A percentile compares a stretch with the other conserved stretches of the same genome.
Evolutionary conservation across 2,329 filamentous ascomycete species (phyloP).

Genomic region (Colletotrichum limetticola): DNA sequence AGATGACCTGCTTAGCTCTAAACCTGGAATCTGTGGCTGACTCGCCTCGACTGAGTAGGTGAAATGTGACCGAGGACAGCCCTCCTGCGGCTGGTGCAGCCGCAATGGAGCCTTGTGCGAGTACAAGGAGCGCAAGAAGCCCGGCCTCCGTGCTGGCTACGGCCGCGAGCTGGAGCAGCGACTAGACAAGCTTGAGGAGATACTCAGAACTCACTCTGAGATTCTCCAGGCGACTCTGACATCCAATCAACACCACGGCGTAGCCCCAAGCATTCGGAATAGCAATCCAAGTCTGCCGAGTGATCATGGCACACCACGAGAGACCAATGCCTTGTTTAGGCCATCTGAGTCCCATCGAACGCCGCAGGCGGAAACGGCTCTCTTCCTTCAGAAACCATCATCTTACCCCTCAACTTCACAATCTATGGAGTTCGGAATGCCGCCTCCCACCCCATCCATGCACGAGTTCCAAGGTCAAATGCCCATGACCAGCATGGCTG

Average conservation of each 20-base stretch:
- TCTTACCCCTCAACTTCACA: conserved; percentile 59
- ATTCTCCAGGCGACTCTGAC: conserved; percentile 69
- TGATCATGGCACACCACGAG: conserved; percentile 67
- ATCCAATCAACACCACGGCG: conserved; percentile 46
- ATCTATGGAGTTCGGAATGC: conserved; percentile 61
- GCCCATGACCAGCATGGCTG: conserved; percentile 52
- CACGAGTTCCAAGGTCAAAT: conserved; percentile 63
- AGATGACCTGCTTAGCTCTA: background rate
- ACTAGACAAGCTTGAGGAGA: conserved; percentile 75
- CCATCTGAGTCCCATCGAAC: conserved; percentile 61
- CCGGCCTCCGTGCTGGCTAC: conserved; percentile 73
- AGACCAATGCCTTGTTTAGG: conserved; percentile 58
- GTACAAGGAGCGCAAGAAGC: conserved; percentile 77
- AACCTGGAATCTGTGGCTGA: conserved; percentile 21
- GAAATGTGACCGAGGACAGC: conserved; percentile 81
- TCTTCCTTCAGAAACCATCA: conserved; percentile 72
- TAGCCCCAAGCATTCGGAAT: conserved; percentile 56
- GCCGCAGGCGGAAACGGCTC: conserved; percentile 66
- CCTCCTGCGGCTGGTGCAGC: conserved; percentile 75
- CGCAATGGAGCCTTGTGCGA: conserved; percentile 72
- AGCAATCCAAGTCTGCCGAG: conserved; percentile 64
- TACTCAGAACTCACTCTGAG: conserved; percentile 73
- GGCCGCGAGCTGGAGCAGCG: conserved; percentile 79
- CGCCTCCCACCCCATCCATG: conserved; percentile 56
- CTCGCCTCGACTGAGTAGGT: conserved; percentile 55